A percentile compares a stretch with the other conserved stretches of the same genome.
phyloP scores from a whole-genome alignment of 164 flowering plant species.

The Annona squamosa region DNA sequence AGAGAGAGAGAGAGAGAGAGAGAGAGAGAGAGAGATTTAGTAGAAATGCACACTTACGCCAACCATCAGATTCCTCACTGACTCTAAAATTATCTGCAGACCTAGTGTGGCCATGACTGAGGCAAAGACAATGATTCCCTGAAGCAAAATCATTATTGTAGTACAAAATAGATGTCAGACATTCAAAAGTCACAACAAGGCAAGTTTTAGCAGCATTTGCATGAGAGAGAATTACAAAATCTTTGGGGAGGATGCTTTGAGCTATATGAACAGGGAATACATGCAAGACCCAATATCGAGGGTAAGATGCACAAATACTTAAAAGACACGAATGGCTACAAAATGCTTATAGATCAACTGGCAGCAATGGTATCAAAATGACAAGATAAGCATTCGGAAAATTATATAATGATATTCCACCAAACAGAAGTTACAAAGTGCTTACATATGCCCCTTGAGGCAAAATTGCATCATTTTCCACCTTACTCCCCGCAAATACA shows the following conservation, averaged over 20 bases:
- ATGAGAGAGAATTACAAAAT: not conserved
- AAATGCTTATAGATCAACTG: too few species aligned
- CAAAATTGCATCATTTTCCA: too few species aligned
- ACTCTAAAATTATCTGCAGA: slow-evolving; percentile 83
- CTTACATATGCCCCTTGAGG: too few species aligned
- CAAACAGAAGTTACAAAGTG: too few species aligned
- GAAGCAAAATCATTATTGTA: slow-evolving; percentile 25
- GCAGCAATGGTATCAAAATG: too few species aligned
- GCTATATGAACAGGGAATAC: too few species aligned
- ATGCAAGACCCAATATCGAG: too few species aligned
- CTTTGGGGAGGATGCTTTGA: not conserved
- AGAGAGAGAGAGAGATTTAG: not conserved
- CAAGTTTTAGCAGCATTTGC: not conserved
- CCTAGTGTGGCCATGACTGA: slow-evolving; percentile 94
- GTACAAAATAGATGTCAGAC: not conserved
- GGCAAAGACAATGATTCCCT: slow-evolving; percentile 95
- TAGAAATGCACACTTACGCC: slow-evolving; percentile 37
- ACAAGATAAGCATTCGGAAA: too few species aligned
- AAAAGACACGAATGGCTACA: too few species aligned
- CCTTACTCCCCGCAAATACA: too few species aligned
- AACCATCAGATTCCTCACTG: slow-evolving; percentile 48
- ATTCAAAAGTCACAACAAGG: not conserved
- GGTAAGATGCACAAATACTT: too few species aligned
- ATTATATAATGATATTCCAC: too few species aligned
- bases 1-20: not conserved